Conservation (phyloP, 805 yeast genomes). For the Saccharomycopsis javanensis region DNA sequence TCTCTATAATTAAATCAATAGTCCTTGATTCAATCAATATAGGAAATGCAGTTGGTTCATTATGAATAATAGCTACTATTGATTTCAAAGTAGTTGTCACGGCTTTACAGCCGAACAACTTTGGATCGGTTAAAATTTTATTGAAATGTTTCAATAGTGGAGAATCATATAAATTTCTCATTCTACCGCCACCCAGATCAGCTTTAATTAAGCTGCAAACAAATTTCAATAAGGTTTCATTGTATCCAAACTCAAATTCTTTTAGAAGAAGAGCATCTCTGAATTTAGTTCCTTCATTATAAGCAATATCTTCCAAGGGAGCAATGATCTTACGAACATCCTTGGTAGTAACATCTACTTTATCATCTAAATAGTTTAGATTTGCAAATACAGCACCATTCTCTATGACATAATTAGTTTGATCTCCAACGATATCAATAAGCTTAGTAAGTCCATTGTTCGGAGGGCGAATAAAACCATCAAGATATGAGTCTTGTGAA, state of each 20-base stretch:
- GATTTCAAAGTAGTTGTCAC: constrained; percentile 53
- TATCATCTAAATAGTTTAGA: constrained; percentile 2
- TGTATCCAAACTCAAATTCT: constrained; percentile 23
- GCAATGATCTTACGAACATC: background rate
- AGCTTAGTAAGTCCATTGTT: constrained; percentile 56
- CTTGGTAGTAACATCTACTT: background rate
- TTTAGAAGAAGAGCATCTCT: constrained; percentile 5
- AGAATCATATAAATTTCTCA: constrained; percentile 80
- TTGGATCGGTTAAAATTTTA: constrained; percentile 45
- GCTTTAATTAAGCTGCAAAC: constrained; percentile 50
- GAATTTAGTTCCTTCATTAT: constrained; percentile 2
- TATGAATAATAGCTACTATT: constrained; percentile 64
- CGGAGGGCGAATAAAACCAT: constrained; percentile 44
- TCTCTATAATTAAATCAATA: constrained; percentile 51
- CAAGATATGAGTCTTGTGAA: constrained; percentile 40
- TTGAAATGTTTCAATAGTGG: constrained; percentile 57
- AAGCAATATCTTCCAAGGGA: background rate
- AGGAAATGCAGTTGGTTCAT: constrained; percentile 82
- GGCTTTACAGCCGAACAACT: constrained; percentile 57
- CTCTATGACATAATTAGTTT: constrained; percentile 52
- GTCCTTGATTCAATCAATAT: constrained; percentile 71
- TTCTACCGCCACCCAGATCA: constrained; percentile 67
- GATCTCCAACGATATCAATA: constrained; percentile 51
- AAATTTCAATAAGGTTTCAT: constrained; percentile 54
- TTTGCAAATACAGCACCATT: constrained; percentile 41